Evolutionary conservation across 257 asterid genomes (phyloP).

Genomic region (Euphrasia confusa): DNA sequence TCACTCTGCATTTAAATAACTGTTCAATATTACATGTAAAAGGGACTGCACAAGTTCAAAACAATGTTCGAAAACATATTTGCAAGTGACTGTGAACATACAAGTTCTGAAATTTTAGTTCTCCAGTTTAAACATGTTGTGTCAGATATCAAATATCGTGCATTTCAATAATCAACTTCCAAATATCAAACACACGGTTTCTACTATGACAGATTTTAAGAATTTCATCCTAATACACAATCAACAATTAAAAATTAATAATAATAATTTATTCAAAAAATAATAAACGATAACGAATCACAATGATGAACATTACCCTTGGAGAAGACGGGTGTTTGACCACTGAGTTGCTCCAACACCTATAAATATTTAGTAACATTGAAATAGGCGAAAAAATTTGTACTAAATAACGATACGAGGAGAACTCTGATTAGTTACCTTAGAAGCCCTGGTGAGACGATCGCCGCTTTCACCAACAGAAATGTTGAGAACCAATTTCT

Average conservation of each 20-base stretch:
- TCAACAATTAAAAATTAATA: too few relatives aligned
- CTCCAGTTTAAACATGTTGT: too few relatives aligned
- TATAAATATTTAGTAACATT: slow-evolving; percentile 3
- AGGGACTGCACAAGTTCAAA: not conserved
- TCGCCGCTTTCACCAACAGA: slow-evolving; percentile 46
- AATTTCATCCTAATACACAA: too few relatives aligned
- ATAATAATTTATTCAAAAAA: too few relatives aligned
- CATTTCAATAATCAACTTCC: not conserved
- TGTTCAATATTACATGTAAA: not conserved
- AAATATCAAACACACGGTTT: too few relatives aligned
- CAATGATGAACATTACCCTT: slow-evolving; percentile 25
- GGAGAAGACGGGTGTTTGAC: slow-evolving; percentile 38
- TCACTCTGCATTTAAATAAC: not conserved
- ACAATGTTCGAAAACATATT: too few relatives aligned
- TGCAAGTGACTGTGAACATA: too few relatives aligned
- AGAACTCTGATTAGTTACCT: slow-evolving; percentile 17
- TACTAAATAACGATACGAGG: too few relatives aligned
- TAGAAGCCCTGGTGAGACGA: slow-evolving; percentile 43
- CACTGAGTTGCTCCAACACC: slow-evolving; percentile 47
- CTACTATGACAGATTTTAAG: too few relatives aligned
- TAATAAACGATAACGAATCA: too few relatives aligned
- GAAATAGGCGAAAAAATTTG: not conserved
- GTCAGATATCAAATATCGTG: not conserved
- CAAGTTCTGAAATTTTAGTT: too few relatives aligned
- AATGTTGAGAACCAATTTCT: slow-evolving; percentile 40